Evolutionary conservation across 2,329 filamentous ascomycete species (phyloP).

Genomic region (Epichloe bromicola): DNA sequence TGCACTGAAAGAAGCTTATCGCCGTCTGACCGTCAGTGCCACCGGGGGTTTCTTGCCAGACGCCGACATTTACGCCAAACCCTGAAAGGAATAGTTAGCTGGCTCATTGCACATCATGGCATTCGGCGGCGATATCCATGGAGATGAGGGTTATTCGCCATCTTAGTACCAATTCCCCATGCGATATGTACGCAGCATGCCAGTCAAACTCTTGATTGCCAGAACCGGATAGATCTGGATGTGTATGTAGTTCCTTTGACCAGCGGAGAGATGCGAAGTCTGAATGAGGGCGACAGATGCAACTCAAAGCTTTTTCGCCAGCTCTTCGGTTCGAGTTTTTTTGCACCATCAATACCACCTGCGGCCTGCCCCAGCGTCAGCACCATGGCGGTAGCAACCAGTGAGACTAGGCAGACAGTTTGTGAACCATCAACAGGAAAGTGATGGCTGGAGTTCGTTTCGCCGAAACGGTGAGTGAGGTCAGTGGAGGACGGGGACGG

Average conservation of each 20-base stretch:
- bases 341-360: too few species aligned
- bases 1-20: neutral
- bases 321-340: too few species aligned
- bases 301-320: too few species aligned
- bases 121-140: constrained; percentile 1
- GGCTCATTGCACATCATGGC: neutral
- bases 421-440: neutral
- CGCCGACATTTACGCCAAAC: neutral
- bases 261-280: too few species aligned
- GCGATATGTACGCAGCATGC: neutral
- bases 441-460: neutral
- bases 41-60: neutral
- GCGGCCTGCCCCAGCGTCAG: too few species aligned
- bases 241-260: neutral
- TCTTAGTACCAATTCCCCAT: neutral
- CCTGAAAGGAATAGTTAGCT: neutral
- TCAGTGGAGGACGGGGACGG: neutral
- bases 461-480: constrained; percentile 3
- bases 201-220: neutral
- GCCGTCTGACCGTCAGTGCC: neutral
- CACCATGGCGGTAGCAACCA: too few species aligned
- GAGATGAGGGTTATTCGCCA: neutral
- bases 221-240: neutral
- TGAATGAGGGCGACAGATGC: too few species aligned
- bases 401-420: neutral